phyloP scores from a whole-genome alignment of 441 rosid species.

The Pelargonium fulgidum region DNA sequence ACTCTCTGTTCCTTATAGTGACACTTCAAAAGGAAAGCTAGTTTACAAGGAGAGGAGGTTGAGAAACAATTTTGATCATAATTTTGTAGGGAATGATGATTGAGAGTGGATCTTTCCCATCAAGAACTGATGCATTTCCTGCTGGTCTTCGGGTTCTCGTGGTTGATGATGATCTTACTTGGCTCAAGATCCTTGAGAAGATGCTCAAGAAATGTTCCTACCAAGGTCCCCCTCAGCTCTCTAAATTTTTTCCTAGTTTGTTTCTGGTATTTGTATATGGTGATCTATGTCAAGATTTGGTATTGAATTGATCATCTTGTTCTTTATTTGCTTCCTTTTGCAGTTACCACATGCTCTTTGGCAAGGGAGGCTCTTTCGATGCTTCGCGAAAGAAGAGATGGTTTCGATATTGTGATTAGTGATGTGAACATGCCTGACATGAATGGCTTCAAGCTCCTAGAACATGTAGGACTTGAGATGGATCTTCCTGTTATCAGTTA shows the following conservation, averaged over 20 bases:
- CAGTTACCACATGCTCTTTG: conserved; percentile 3
- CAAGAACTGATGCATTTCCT: conserved; percentile 4
- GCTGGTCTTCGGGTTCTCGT: conserved; percentile 9
- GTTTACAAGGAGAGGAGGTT: background rate
- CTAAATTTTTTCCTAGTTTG: background rate
- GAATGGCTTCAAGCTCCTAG: conserved; percentile 9
- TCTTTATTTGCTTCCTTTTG: background rate
- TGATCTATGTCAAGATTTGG: background rate
- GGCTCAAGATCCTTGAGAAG: conserved; percentile 12
- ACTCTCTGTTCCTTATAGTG: conserved; percentile 2
- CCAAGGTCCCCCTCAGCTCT: background rate
- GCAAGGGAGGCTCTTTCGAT: conserved; percentile 2
- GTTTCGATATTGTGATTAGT: conserved; percentile 9
- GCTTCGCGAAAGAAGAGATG: conserved; percentile 12
- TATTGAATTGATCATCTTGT: background rate
- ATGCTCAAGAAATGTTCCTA: conserved; percentile 9
- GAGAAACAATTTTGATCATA: background rate
- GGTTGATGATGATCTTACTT: conserved; percentile 9
- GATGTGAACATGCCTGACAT: conserved; percentile 12
- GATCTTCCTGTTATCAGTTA: conserved; percentile 9
- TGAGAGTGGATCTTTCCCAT: conserved; percentile 9
- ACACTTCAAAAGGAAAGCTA: conserved; percentile 3
- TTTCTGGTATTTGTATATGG: background rate
- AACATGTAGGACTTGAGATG: conserved; percentile 8
- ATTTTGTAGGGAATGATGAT: conserved; percentile 3